phyloP scores from a whole-genome alignment of 1,139 yeast genomes.

The Blastobotrys serpentis region DNA sequence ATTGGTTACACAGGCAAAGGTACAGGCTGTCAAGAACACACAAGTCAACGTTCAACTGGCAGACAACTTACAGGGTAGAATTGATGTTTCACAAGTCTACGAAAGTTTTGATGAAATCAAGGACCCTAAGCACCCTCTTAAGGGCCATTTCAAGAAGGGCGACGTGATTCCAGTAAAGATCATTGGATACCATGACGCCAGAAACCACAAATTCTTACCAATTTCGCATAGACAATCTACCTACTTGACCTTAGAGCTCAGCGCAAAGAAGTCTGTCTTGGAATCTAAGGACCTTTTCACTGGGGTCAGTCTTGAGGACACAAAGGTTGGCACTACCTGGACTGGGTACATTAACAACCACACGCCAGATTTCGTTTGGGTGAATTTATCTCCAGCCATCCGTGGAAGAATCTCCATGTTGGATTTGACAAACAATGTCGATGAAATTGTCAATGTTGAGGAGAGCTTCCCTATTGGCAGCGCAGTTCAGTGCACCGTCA shows the following conservation, averaged over 20 bases:
- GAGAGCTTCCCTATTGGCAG: slow-evolving; percentile 66
- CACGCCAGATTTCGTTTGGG: slow-evolving; percentile 60
- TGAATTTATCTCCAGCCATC: slow-evolving; percentile 64
- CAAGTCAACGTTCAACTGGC: slow-evolving; percentile 77
- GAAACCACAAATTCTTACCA: slow-evolving; percentile 67
- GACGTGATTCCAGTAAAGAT: slow-evolving; percentile 61
- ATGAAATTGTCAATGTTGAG: slow-evolving; percentile 51
- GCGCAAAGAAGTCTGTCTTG: slow-evolving; percentile 49
- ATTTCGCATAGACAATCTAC: slow-evolving; percentile 60
- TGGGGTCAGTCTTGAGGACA: slow-evolving; percentile 42
- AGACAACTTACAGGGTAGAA: slow-evolving; percentile 75
- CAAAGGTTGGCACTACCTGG: slow-evolving; percentile 47
- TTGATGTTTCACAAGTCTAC: slow-evolving; percentile 73
- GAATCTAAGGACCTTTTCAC: slow-evolving; percentile 32
- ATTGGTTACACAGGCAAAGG: slow-evolving; percentile 54
- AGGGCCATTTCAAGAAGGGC: slow-evolving; percentile 54
- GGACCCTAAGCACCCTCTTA: slow-evolving; percentile 59
- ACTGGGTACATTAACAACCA: slow-evolving; percentile 55
- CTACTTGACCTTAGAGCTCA: slow-evolving; percentile 62
- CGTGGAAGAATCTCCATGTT: slow-evolving; percentile 67
- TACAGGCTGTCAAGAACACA: slow-evolving; percentile 66
- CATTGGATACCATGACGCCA: slow-evolving; percentile 75
- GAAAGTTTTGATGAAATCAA: slow-evolving; percentile 55
- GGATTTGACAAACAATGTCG: slow-evolving; percentile 61
- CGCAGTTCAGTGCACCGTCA: slow-evolving; percentile 61